These are phyloP conservation scores for Tetragonia tetragonoides DNA, from an alignment of 148 eudicot genomes.

Conservation along the genomic window DNA sequence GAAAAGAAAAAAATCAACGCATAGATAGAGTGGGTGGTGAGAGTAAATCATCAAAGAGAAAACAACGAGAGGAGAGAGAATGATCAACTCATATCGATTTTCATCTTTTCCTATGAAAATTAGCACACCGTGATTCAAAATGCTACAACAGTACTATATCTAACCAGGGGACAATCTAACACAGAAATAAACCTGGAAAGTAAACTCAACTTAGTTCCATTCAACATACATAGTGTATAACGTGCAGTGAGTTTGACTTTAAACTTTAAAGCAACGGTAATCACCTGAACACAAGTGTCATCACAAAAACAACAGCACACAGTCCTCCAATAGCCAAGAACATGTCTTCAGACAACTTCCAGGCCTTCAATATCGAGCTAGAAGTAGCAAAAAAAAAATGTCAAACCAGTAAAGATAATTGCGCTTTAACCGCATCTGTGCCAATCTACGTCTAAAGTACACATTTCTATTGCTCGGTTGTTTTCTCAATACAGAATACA, in stretches of 20 bases:
- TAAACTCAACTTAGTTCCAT: neutral
- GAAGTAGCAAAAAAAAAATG: slow-evolving; percentile 80
- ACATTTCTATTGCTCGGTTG: slow-evolving; percentile 73
- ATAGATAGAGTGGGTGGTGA: too few species aligned
- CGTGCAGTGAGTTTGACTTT: neutral
- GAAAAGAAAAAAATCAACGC: too few species aligned
- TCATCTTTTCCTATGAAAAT: too few species aligned
- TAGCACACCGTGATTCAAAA: too few species aligned
- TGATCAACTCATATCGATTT: too few species aligned
- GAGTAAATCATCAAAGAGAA: too few species aligned
- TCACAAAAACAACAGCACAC: slow-evolving; percentile 76
- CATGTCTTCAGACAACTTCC: slow-evolving; percentile 80
- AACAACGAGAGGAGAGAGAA: too few species aligned
- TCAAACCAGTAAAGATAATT: slow-evolving; percentile 53
- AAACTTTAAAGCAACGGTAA: neutral
- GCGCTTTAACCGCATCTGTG: slow-evolving; percentile 42
- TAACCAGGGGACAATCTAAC: too few species aligned
- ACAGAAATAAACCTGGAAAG: neutral
- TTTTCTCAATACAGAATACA: slow-evolving; percentile 83
- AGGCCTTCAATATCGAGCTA: slow-evolving; percentile 87
- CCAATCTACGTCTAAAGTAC: slow-evolving; percentile 71
- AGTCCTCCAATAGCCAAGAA: slow-evolving; percentile 70
- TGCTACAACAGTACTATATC: too few species aligned
- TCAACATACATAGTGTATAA: neutral
- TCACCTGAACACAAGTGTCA: slow-evolving; percentile 73